Conservation (phyloP, 768 basidiomycete species). For the Hortiboletus flavorubellus region DNA sequence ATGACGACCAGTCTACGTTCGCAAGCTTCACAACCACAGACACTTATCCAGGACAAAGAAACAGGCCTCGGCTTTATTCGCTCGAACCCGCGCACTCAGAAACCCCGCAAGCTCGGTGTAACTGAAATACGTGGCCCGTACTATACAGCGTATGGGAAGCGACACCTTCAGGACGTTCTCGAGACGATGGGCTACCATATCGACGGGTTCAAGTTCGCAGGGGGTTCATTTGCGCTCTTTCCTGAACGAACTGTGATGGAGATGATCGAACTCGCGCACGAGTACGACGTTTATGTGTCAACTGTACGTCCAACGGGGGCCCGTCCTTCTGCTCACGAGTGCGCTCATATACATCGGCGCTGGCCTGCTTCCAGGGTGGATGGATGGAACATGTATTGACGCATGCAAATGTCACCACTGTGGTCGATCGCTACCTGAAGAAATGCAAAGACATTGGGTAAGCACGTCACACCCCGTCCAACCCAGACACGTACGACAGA, state of each 20-base stretch:
- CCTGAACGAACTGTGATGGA: constrained; percentile 36
- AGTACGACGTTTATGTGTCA: constrained; percentile 39
- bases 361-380: constrained; percentile 3
- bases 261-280: constrained; percentile 41
- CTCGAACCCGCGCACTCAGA: constrained; percentile 30
- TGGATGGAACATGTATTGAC: constrained; percentile 17
- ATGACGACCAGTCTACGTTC: not conserved
- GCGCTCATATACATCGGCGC: not conserved
- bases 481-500: not conserved
- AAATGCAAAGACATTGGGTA: constrained; percentile 14
- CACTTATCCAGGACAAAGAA: constrained; percentile 10
- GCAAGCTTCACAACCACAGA: not conserved
- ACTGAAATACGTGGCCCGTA: constrained; percentile 47
- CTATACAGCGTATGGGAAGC: constrained; percentile 40
- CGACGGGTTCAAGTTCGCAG: constrained; percentile 45
- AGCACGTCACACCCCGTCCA: not conserved
- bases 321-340: not conserved
- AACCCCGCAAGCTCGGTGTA: constrained; percentile 36
- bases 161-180: constrained; percentile 40
- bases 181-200: constrained; percentile 41
- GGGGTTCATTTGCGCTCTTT: constrained; percentile 42
- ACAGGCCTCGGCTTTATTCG: constrained; percentile 13
- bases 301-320: constrained; percentile 34
- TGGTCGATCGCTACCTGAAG: constrained; percentile 14
- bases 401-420: not conserved